phyloP scores from a whole-genome alignment of 2,329 filamentous ascomycete genomes.

The Xylariaceae sp. region DNA sequence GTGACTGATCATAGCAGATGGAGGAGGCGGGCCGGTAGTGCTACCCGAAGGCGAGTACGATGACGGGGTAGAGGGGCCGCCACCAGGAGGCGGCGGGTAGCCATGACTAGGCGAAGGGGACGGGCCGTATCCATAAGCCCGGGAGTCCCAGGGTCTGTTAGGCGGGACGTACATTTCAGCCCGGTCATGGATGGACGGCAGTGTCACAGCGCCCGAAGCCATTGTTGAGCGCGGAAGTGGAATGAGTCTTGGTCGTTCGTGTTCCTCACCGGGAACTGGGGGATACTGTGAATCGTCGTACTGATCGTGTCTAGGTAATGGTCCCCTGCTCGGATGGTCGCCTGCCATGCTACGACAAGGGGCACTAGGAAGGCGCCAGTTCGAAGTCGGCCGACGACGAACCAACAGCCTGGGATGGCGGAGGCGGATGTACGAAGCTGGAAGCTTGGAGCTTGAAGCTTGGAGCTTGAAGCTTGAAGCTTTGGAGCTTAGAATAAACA shows the following conservation, averaged over 20 bases:
- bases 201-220: conserved; percentile 40
- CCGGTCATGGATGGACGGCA: conserved; percentile 48
- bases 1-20: conserved; percentile 13
- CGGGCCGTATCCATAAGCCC: conserved; percentile 36
- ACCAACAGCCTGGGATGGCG: conserved; percentile 17
- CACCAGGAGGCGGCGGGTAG: conserved; percentile 36
- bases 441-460: too few relatives aligned
- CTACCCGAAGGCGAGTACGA: conserved; percentile 27
- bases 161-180: conserved; percentile 30
- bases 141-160: conserved; percentile 29
- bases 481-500: not conserved
- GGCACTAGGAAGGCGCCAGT: conserved; percentile 31
- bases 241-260: conserved; percentile 35
- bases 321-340: conserved; percentile 34
- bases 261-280: conserved; percentile 39
- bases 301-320: conserved; percentile 31
- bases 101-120: conserved; percentile 44
- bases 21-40: conserved; percentile 24
- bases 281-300: conserved; percentile 41
- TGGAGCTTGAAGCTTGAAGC: too few relatives aligned
- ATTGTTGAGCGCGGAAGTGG: conserved; percentile 35
- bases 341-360: conserved; percentile 36
- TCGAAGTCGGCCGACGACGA: conserved; percentile 24
- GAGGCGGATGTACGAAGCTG: not conserved
- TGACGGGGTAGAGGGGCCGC: conserved; percentile 18